Evolutionary conservation across 2,329 filamentous ascomycete genomes (phyloP).

Genomic region (Lasiodiplodia citricola): DNA sequence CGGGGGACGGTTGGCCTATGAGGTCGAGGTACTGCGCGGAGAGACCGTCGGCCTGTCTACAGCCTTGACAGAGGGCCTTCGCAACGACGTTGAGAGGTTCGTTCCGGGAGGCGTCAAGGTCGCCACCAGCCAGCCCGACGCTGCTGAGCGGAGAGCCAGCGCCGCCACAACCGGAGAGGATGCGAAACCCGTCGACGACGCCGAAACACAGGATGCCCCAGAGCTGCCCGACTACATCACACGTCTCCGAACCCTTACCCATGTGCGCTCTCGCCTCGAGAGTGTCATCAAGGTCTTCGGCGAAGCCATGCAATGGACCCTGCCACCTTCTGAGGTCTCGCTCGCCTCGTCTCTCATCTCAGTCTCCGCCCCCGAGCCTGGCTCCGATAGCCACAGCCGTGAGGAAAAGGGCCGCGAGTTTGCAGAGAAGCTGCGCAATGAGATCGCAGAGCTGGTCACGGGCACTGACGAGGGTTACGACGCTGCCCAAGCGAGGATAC

Average conservation of each 20-base stretch:
- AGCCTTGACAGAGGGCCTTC: constrained; percentile 73
- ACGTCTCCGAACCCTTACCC: constrained; percentile 80
- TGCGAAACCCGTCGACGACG: not conserved
- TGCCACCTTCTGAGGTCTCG: constrained; percentile 85
- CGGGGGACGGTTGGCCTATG: constrained; percentile 86
- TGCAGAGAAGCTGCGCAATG: constrained; percentile 70
- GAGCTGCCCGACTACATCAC: constrained; percentile 68
- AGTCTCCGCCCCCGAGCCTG: constrained; percentile 82
- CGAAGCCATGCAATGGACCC: constrained; percentile 92
- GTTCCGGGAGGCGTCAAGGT: constrained; percentile 56
- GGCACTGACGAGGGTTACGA: constrained; percentile 60
- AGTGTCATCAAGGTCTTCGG: constrained; percentile 90
- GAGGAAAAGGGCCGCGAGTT: constrained; percentile 88
- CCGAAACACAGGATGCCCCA: constrained; percentile 42
- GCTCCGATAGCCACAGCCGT: constrained; percentile 67
- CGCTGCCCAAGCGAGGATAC: constrained; percentile 74
- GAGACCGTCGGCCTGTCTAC: constrained; percentile 84
- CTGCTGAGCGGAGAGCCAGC: constrained; percentile 43
- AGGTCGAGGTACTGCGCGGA: constrained; percentile 90
- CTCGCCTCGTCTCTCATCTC: constrained; percentile 86
- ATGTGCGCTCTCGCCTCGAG: constrained; percentile 84
- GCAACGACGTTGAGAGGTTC: constrained; percentile 75
- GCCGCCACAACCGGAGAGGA: constrained; percentile 34
- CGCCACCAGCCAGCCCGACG: not conserved
- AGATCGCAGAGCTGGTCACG: constrained; percentile 72